Percentiles rank a stretch among this genome's conserved stretches.
phyloP scores from a whole-genome alignment of 169 alveolate species.

The Neospora caninum region DNA sequence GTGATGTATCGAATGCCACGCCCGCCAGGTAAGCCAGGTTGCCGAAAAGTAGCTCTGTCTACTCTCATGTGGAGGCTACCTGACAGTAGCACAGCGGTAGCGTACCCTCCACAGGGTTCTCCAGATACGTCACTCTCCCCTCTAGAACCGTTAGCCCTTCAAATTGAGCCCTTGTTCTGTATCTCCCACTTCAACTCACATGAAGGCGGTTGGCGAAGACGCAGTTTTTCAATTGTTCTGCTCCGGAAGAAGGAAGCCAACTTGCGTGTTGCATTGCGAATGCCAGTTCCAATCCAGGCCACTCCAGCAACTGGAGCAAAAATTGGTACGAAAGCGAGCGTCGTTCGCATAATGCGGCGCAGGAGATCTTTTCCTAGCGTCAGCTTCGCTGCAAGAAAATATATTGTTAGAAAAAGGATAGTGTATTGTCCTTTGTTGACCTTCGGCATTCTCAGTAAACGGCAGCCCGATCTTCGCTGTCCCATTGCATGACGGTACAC shows the following conservation, averaged over 20 bases:
- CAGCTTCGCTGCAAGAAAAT: neutral
- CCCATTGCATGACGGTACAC: too few species aligned
- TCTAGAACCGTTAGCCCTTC: too few species aligned
- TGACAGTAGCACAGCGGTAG: too few species aligned
- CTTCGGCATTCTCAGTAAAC: too few species aligned
- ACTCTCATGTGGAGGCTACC: neutral
- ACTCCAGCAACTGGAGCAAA: neutral
- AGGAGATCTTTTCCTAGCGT: neutral
- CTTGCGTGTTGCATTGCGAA: neutral
- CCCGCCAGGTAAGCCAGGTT: neutral
- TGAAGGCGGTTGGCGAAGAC: constrained; percentile 19
- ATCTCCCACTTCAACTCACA: constrained; percentile 1
- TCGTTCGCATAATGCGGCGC: neutral
- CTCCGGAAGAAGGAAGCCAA: neutral
- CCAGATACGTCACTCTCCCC: too few species aligned
- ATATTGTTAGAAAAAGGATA: too few species aligned
- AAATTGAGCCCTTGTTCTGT: too few species aligned
- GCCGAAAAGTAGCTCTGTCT: neutral
- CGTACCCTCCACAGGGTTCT: neutral
- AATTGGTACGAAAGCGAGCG: constrained; percentile 20
- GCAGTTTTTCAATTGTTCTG: neutral
- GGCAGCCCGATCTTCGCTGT: too few species aligned
- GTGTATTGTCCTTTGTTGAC: neutral
- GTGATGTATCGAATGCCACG: neutral
- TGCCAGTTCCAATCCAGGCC: constrained; percentile 15